These are phyloP conservation scores for Thamnidium elegans DNA, from an alignment of 192 early-diverging fungal genomes.

Conservation along the genomic window DNA sequence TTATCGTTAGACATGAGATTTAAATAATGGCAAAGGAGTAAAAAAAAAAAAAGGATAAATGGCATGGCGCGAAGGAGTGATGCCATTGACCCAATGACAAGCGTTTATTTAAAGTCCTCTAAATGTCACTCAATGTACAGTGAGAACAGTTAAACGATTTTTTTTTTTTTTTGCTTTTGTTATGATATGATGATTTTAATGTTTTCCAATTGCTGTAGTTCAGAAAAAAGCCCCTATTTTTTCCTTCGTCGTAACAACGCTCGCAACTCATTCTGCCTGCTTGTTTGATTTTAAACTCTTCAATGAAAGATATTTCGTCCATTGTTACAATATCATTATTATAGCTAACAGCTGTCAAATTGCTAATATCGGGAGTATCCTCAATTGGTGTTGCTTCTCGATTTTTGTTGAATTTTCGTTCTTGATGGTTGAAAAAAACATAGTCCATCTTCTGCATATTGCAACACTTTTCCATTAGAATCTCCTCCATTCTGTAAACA, in stretches of 20 bases:
- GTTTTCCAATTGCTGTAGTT: not conserved
- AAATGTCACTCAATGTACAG: too few species aligned
- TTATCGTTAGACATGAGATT: too few species aligned
- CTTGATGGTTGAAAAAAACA: not conserved
- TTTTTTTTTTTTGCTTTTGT: not conserved
- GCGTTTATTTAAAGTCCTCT: too few species aligned
- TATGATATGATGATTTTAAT: not conserved
- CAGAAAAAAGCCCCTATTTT: not conserved
- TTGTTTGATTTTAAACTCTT: not conserved
- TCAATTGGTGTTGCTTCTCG: not conserved
- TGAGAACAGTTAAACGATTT: too few species aligned
- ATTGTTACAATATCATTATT: not conserved
- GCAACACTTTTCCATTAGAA: too few species aligned
- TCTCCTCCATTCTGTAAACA: too few species aligned
- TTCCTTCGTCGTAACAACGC: too few species aligned
- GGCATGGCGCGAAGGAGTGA: too few species aligned
- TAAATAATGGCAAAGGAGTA: too few species aligned
- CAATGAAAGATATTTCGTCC: not conserved
- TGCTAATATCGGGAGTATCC: not conserved
- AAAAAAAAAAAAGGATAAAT: too few species aligned
- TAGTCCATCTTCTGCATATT: too few species aligned
- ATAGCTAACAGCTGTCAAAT: not conserved
- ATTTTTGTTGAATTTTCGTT: not conserved
- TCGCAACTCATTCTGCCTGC: not conserved
- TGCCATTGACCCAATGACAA: too few species aligned